Conservation (phyloP, 1,284 basidiomycete species). For the Austropuccinia psidii region DNA sequence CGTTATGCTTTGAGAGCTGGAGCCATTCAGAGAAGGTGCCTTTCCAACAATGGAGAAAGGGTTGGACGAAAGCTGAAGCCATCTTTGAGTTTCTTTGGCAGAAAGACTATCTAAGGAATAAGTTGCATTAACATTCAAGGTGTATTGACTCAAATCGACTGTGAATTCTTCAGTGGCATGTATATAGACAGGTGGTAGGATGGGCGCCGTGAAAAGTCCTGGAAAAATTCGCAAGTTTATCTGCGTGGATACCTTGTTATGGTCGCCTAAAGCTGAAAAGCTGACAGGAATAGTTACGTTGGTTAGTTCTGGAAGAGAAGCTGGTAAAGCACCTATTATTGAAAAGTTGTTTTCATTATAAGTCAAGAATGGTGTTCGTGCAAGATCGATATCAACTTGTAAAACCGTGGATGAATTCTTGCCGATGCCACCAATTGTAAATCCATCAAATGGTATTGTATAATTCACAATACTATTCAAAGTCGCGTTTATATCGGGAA, state of each 20-base stretch:
- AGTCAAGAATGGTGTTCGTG: slow-evolving; percentile 8
- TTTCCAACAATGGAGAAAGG: slow-evolving; percentile 7
- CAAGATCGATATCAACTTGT: slow-evolving; percentile 8
- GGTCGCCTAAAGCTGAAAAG: slow-evolving; percentile 9
- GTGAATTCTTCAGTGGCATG: slow-evolving; percentile 18
- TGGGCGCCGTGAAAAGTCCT: slow-evolving; percentile 31
- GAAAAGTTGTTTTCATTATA: slow-evolving; percentile 13
- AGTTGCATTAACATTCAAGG: slow-evolving; percentile 27
- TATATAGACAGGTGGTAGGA: slow-evolving; percentile 11
- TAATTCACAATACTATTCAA: slow-evolving; percentile 31
- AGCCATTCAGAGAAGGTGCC: background rate
- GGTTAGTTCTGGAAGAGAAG: background rate
- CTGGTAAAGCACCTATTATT: slow-evolving; percentile 17
- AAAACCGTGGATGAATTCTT: slow-evolving; percentile 3
- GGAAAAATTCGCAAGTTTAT: slow-evolving; percentile 9
- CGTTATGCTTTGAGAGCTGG: background rate
- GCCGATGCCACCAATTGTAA: slow-evolving; percentile 13
- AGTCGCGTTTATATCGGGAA: slow-evolving; percentile 29
- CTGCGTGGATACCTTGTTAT: slow-evolving; percentile 20
- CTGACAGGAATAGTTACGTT: slow-evolving; percentile 29
- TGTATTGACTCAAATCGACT: slow-evolving; percentile 27
- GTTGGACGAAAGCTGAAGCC: slow-evolving; percentile 18
- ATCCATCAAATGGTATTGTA: slow-evolving; percentile 14
- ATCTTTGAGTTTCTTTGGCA: background rate
- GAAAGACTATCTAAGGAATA: slow-evolving; percentile 17